These are phyloP conservation scores for Nicotiana tabacum DNA, from an alignment of 257 asterid species.

Conservation along the genomic window DNA sequence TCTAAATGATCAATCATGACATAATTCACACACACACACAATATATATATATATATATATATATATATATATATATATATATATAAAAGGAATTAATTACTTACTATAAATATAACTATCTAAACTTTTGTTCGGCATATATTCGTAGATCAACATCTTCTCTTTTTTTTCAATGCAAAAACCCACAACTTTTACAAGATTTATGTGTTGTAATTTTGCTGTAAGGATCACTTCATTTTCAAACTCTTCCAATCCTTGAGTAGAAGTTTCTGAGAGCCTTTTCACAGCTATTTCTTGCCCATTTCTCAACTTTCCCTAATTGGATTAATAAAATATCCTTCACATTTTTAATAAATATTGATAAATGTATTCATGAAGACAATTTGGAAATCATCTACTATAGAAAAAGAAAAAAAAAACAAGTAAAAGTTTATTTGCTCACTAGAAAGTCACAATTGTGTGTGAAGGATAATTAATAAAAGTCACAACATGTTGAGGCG, in stretches of 20 bases:
- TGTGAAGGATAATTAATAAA: no score
- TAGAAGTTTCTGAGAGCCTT: neutral
- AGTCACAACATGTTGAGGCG: no score
- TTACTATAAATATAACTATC: conserved; percentile 17
- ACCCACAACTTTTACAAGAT: conserved; percentile 18
- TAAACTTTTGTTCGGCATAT: conserved; percentile 20
- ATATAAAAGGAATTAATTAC: neutral
- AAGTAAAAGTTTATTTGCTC: neutral
- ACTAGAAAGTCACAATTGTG: no score
- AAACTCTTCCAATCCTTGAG: conserved; percentile 15
- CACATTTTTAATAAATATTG: no score
- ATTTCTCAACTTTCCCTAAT: neutral
- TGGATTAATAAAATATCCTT: neutral
- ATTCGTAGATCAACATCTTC: conserved; percentile 19
- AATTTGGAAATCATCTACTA: neutral
- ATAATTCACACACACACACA: no score
- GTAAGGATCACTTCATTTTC: conserved; percentile 22
- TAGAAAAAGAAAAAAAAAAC: neutral
- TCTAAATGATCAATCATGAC: no score
- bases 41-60: no score
- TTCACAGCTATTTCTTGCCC: conserved; percentile 1
- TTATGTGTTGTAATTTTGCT: conserved; percentile 17
- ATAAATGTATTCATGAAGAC: neutral
- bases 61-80: no score
- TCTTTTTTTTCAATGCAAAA: conserved; percentile 22